Evolutionary conservation across 176 grass and related monocot genomes (phyloP).

Genomic region (Dendrocalamus sinicus): DNA sequence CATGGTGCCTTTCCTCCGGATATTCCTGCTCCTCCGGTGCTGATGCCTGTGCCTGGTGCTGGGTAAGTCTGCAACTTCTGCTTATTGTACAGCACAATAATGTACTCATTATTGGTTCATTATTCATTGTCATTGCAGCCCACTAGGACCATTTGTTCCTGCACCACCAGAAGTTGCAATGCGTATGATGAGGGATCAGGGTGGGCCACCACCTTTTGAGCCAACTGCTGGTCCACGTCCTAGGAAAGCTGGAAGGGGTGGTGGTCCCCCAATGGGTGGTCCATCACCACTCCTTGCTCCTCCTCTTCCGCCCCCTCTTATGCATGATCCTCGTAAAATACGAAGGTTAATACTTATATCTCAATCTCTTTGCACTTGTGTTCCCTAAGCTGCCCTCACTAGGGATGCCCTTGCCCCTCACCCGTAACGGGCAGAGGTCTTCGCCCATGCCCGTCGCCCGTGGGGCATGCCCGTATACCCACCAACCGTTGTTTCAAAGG

Average conservation of each 20-base stretch:
- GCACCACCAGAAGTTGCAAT: slow-evolving; percentile 97
- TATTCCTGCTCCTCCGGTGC: slow-evolving; percentile 77
- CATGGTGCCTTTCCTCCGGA: slow-evolving; percentile 72
- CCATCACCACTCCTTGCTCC: slow-evolving; percentile 56
- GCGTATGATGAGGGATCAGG: slow-evolving; percentile 91
- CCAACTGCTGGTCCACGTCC: slow-evolving; percentile 51
- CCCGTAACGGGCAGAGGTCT: too few relatives aligned
- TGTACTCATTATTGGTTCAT: slow-evolving; percentile 25
- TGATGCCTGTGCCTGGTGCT: slow-evolving; percentile 97
- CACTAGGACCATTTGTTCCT: slow-evolving; percentile 94
- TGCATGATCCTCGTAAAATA: slow-evolving; percentile 92
- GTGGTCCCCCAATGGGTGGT: slow-evolving; percentile 49
- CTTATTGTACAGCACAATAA: slow-evolving; percentile 17
- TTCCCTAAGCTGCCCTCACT: neutral
- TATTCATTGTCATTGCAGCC: slow-evolving; percentile 53
- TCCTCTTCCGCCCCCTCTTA: slow-evolving; percentile 57
- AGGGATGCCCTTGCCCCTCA: too few relatives aligned
- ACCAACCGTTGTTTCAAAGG: too few relatives aligned
- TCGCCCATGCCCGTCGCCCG: too few relatives aligned
- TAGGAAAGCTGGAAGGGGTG: slow-evolving; percentile 64
- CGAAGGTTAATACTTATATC: slow-evolving; percentile 61
- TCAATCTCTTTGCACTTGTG: slow-evolving; percentile 1
- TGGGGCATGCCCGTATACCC: too few relatives aligned
- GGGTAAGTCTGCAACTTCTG: slow-evolving; percentile 61
- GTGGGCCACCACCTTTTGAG: slow-evolving; percentile 68